Evolutionary conservation across 2,329 filamentous ascomycete genomes (phyloP).

Genomic region (Elsinoe necatrix): DNA sequence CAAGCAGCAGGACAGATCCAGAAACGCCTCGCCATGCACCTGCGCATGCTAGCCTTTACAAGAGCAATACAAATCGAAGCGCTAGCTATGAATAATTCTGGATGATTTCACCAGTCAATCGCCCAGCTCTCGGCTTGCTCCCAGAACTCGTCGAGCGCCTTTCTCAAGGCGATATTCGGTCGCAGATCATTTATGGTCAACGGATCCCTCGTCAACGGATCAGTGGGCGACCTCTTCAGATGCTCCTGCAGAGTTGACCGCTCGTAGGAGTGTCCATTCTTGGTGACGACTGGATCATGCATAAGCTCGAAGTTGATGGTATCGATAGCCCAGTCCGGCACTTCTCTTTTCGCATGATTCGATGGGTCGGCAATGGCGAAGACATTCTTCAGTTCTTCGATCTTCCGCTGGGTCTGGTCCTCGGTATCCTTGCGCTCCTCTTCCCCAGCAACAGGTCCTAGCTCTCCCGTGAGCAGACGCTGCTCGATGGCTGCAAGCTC

Average conservation of each 20-base stretch:
- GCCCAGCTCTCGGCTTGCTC: slow-evolving; percentile 77
- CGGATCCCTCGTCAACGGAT: slow-evolving; percentile 76
- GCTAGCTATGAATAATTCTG: not conserved
- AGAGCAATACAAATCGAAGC: not conserved
- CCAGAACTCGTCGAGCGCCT: slow-evolving; percentile 78
- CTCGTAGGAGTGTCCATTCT: slow-evolving; percentile 85
- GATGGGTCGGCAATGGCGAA: slow-evolving; percentile 42
- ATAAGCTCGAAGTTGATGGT: slow-evolving; percentile 68
- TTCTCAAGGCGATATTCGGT: slow-evolving; percentile 71
- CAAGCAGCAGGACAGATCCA: not conserved
- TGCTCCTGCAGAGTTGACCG: slow-evolving; percentile 78
- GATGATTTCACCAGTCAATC: slow-evolving; percentile 65
- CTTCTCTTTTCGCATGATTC: slow-evolving; percentile 43
- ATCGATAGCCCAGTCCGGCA: slow-evolving; percentile 70
- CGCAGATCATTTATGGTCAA: slow-evolving; percentile 61
- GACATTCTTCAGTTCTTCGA: slow-evolving; percentile 36
- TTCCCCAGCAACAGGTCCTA: slow-evolving; percentile 37
- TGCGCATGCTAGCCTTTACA: not conserved
- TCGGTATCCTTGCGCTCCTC: slow-evolving; percentile 42
- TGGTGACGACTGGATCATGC: slow-evolving; percentile 55
- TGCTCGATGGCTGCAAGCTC: slow-evolving; percentile 30
- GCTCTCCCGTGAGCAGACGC: slow-evolving; percentile 28
- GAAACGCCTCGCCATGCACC: not conserved
- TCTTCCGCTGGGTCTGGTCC: slow-evolving; percentile 33
- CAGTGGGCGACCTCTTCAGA: slow-evolving; percentile 62